Conservation (phyloP, 306 rosid species). For the Dryas alaskensis region DNA sequence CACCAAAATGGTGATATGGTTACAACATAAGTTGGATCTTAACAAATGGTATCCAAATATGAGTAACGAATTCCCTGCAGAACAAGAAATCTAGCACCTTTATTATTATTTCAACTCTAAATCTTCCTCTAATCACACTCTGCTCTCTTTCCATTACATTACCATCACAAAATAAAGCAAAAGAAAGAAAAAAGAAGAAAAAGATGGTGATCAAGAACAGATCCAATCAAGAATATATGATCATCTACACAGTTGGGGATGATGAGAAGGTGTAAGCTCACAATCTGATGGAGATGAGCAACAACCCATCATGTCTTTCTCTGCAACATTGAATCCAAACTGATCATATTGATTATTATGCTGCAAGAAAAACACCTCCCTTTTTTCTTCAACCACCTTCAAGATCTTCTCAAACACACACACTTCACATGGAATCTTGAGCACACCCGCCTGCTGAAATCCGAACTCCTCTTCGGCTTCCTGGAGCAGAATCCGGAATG, state of each 20-base stretch:
- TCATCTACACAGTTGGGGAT: conserved; percentile 63
- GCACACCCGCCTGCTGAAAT: conserved; percentile 72
- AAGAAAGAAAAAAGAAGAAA: background rate
- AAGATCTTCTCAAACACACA: conserved; percentile 52
- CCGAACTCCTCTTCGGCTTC: conserved; percentile 79
- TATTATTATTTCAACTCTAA: conserved; percentile 14
- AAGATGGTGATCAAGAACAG: conserved; percentile 11
- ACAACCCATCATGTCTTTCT: conserved; percentile 27
- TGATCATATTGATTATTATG: background rate
- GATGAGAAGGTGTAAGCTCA: conserved; percentile 56
- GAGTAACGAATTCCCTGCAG: background rate
- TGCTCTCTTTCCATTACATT: conserved; percentile 10
- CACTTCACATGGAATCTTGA: conserved; percentile 65
- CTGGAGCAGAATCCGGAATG: conserved; percentile 48
- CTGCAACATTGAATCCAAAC: conserved; percentile 24
- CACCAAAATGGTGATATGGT: background rate
- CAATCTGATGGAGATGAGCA: conserved; percentile 39
- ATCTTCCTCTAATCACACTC: conserved; percentile 14
- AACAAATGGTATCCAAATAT: background rate
- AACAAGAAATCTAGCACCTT: conserved; percentile 2
- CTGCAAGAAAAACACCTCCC: conserved; percentile 32
- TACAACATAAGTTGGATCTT: conserved; percentile 8
- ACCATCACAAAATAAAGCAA: conserved; percentile 8
- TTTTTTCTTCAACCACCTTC: conserved; percentile 49
- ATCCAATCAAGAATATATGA: background rate